Evolutionary conservation across 306 rosid species (phyloP).

Genomic region (Prunus davidiana): DNA sequence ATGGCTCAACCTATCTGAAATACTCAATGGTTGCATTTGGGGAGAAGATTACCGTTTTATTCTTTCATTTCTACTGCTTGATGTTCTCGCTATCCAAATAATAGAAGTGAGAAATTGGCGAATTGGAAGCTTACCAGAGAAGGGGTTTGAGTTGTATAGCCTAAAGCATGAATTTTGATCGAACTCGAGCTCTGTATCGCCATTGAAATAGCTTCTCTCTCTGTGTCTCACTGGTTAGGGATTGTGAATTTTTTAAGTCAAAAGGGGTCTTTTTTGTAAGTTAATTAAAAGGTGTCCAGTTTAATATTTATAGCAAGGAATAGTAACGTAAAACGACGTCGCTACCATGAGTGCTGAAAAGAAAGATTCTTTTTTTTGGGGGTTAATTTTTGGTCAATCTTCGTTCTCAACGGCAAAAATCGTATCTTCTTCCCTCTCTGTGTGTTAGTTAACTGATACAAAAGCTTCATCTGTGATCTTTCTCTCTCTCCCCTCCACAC

Average conservation of each 20-base stretch:
- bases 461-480: background rate
- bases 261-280: too few species aligned
- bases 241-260: background rate
- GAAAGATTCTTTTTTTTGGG: too few species aligned
- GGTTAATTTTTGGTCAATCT: background rate
- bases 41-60: too few species aligned
- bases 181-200: constrained; percentile 46
- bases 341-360: background rate
- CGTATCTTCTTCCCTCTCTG: background rate
- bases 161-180: constrained; percentile 21
- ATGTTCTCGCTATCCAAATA: background rate
- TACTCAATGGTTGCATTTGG: too few species aligned
- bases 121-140: constrained; percentile 53
- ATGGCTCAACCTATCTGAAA: too few species aligned
- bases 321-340: background rate
- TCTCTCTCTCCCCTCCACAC: background rate
- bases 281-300: too few species aligned
- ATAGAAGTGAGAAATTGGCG: background rate
- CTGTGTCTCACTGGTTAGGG: background rate
- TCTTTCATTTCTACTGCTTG: too few species aligned
- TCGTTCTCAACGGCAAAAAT: background rate
- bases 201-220: constrained; percentile 31
- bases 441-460: background rate
- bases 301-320: too few species aligned
- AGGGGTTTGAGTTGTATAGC: constrained; percentile 24